Percentiles rank a stretch among this genome's conserved stretches.
phyloP scores from a whole-genome alignment of 495 filamentous ascomycete species.

The Aspergillus cristatus region DNA sequence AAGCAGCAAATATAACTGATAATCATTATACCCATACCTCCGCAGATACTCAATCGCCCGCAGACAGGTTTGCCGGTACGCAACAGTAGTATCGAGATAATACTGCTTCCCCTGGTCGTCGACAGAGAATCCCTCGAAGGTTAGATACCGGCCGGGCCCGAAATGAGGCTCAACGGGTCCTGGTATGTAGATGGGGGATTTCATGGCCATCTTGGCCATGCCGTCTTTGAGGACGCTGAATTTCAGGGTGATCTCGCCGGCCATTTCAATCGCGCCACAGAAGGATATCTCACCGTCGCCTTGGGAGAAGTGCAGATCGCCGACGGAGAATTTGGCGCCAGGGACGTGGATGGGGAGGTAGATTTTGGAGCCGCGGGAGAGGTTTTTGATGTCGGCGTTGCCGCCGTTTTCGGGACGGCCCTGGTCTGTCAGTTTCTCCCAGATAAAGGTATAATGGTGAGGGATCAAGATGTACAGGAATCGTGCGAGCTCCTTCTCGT shows the following conservation, averaged over 20 bases:
- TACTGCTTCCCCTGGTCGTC: constrained; percentile 89
- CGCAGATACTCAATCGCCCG: constrained; percentile 80
- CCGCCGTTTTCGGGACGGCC: constrained; percentile 48
- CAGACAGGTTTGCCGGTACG: constrained; percentile 79
- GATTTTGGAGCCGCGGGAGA: constrained; percentile 75
- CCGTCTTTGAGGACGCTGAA: constrained; percentile 83
- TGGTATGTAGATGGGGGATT: constrained; percentile 80
- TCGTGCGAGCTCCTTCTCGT: constrained; percentile 78
- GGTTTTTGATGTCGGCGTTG: constrained; percentile 88
- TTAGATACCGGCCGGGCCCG: constrained; percentile 75
- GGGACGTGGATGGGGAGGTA: constrained; percentile 81
- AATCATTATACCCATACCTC: constrained; percentile 66
- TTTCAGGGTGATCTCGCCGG: constrained; percentile 85
- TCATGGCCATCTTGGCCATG: constrained; percentile 66
- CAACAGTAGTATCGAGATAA: constrained; percentile 86
- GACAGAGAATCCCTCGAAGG: constrained; percentile 92
- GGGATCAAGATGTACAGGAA: constrained; percentile 48
- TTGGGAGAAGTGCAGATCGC: constrained; percentile 84
- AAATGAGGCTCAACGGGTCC: constrained; percentile 91
- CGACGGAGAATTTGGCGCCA: constrained; percentile 88
- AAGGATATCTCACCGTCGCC: constrained; percentile 94
- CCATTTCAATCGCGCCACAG: constrained; percentile 97
- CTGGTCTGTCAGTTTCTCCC: constrained; percentile 8
- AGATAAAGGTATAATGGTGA: not conserved
- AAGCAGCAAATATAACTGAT: constrained; percentile 85